These are phyloP conservation scores for Pythium aphanidermatum DNA, from an alignment of 352 stramenopile genomes.

Conservation along the genomic window DNA sequence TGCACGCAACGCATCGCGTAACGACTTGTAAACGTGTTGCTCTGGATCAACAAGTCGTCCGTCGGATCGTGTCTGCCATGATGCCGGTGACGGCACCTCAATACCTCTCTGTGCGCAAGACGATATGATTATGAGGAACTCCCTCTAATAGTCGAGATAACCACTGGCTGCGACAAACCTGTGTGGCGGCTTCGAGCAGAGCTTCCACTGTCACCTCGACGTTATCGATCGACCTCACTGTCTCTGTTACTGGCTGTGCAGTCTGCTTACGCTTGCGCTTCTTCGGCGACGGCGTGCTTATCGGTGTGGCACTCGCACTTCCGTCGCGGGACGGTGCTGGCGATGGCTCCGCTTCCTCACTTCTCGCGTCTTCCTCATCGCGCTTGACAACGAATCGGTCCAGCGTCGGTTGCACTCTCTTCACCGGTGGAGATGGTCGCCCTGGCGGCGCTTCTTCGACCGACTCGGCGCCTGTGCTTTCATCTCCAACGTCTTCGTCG, in stretches of 20 bases:
- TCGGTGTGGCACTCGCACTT: constrained; percentile 4
- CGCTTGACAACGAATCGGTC: constrained; percentile 8
- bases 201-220: constrained; percentile 10
- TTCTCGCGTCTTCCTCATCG: not conserved
- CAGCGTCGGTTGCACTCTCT: constrained; percentile 6
- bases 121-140: too few relatives aligned
- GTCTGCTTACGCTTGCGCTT: constrained; percentile 15
- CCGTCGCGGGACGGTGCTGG: constrained; percentile 2
- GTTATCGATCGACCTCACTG: constrained; percentile 8
- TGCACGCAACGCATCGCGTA: constrained; percentile 47
- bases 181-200: constrained; percentile 1
- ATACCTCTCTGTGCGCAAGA: constrained; percentile 29
- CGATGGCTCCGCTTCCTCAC: constrained; percentile 4
- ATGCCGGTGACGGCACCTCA: constrained; percentile 22
- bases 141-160: too few relatives aligned
- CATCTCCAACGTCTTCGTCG: not conserved
- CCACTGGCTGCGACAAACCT: too few relatives aligned
- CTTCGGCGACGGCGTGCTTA: constrained; percentile 9
- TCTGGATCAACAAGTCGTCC: constrained; percentile 36
- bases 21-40: constrained; percentile 32
- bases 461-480: not conserved
- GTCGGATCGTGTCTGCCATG: constrained; percentile 35
- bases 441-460: not conserved
- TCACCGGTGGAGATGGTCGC: not conserved
- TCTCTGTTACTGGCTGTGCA: not conserved